Conservation (phyloP, 2,329 filamentous ascomycete species). For the Conoideocrella luteorostrata region DNA sequence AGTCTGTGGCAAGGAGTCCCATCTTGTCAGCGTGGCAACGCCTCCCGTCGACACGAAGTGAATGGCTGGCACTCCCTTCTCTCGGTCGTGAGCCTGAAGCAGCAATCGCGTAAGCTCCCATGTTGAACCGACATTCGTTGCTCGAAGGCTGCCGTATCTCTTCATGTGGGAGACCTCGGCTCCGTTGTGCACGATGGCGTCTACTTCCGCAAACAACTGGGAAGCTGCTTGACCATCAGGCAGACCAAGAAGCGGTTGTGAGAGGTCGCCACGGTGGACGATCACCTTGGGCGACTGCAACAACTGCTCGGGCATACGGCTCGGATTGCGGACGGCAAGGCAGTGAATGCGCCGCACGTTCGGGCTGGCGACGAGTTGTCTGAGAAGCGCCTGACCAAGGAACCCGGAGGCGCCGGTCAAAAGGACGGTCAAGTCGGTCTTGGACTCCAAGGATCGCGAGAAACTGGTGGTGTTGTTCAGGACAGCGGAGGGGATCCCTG, state of each 20-base stretch:
- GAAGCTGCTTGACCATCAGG: conserved; percentile 10
- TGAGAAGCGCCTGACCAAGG: conserved; percentile 33
- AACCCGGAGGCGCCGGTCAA: conserved; percentile 35
- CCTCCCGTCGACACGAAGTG: conserved; percentile 26
- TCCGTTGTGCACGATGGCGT: conserved; percentile 44
- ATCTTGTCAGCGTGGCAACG: background rate
- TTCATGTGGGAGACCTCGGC: conserved; percentile 28
- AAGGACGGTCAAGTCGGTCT: too few relatives aligned
- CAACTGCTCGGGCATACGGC: background rate
- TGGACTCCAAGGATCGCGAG: too few relatives aligned
- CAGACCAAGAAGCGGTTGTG: conserved; percentile 29
- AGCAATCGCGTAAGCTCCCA: too few relatives aligned
- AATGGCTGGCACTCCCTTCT: too few relatives aligned
- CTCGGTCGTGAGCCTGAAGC: too few relatives aligned
- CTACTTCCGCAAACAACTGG: background rate
- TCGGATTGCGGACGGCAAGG: conserved; percentile 28
- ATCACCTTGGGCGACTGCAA: conserved; percentile 21
- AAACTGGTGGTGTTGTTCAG: too few relatives aligned
- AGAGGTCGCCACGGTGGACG: conserved; percentile 30
- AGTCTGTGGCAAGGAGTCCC: background rate
- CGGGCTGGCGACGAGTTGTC: conserved; percentile 23
- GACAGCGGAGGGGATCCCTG: too few relatives aligned
- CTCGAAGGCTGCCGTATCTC: conserved; percentile 20
- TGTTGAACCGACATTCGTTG: conserved; percentile 22
- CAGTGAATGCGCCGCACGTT: conserved; percentile 34